These are phyloP conservation scores for Penicillium sp. DNA, from an alignment of 2,329 filamentous ascomycete species.

Conservation along the genomic window DNA sequence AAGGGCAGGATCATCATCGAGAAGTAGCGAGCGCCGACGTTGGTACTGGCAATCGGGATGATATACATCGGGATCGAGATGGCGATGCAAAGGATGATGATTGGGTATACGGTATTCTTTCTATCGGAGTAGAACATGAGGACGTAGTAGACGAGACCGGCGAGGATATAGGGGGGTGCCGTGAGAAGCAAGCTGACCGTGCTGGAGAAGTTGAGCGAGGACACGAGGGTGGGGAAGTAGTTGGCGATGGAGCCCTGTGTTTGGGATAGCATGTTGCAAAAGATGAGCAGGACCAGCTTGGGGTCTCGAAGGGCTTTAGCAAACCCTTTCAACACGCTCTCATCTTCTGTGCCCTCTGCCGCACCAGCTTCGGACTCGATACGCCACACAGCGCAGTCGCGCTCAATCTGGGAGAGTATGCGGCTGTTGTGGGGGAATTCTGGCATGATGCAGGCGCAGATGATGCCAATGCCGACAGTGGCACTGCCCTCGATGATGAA, in stretches of 20 bases:
- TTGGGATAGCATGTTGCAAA: constrained; percentile 44
- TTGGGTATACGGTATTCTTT: constrained; percentile 37
- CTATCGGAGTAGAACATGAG: constrained; percentile 42
- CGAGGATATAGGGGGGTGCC: constrained; percentile 49
- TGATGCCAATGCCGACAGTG: constrained; percentile 29
- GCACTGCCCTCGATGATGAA: constrained; percentile 33
- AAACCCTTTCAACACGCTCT: constrained; percentile 27
- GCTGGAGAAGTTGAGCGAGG: constrained; percentile 22
- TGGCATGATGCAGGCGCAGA: constrained; percentile 41
- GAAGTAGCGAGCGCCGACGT: constrained; percentile 45
- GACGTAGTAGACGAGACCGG: constrained; percentile 38
- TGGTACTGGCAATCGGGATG: constrained; percentile 40
- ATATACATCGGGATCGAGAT: constrained; percentile 41
- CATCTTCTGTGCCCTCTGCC: constrained; percentile 40
- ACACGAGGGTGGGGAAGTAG: constrained; percentile 30
- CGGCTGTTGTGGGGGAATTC: constrained; percentile 44
- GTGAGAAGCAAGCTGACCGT: constrained; percentile 50
- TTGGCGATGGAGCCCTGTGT: constrained; percentile 36
- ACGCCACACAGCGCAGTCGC: constrained; percentile 27
- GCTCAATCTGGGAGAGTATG: constrained; percentile 26
- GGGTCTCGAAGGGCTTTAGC: constrained; percentile 36
- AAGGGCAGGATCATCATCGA: constrained; percentile 46
- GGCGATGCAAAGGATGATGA: constrained; percentile 38
- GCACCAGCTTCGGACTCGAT: constrained; percentile 40
- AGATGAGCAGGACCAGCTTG: constrained; percentile 41